These are phyloP conservation scores for Colletotrichum nymphaeae DNA, from an alignment of 2,329 filamentous ascomycete species.

Conservation along the genomic window DNA sequence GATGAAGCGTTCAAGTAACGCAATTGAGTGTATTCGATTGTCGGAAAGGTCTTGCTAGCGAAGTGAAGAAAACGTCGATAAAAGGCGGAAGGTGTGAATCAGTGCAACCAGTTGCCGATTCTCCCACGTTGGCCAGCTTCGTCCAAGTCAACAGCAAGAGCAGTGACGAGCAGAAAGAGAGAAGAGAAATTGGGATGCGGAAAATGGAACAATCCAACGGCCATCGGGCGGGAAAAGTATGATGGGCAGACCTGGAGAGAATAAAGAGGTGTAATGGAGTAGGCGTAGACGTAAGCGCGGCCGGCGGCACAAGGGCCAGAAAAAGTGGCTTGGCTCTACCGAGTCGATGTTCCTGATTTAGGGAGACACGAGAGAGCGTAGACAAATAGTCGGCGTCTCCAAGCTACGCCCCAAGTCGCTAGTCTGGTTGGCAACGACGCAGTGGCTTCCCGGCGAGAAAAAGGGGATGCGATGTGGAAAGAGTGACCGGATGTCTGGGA, in stretches of 20 bases:
- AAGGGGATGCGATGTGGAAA: not conserved
- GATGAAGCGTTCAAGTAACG: not conserved
- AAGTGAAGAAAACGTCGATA: not conserved
- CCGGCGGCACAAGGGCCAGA: slow-evolving; percentile 8
- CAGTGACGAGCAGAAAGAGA: not conserved
- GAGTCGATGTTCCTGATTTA: slow-evolving; percentile 19
- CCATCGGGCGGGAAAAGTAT: slow-evolving; percentile 5
- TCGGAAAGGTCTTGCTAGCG: not conserved
- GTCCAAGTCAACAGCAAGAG: not conserved
- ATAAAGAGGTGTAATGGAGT: not conserved
- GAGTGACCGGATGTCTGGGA: not conserved
- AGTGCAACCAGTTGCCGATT: slow-evolving; percentile 32
- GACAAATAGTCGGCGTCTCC: slow-evolving; percentile 23
- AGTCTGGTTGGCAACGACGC: not conserved
- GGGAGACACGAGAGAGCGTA: slow-evolving; percentile 7
- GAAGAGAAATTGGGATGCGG: not conserved
- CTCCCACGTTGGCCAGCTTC: not conserved
- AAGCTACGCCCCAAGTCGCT: slow-evolving; percentile 30
- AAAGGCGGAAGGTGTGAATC: slow-evolving; percentile 2
- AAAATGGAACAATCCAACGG: slow-evolving; percentile 5
- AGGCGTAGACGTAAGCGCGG: slow-evolving; percentile 8
- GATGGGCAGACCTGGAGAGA: not conserved
- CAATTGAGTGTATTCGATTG: not conserved
- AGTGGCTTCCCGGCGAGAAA: not conserved
- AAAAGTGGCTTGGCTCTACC: slow-evolving; percentile 27